Conservation (phyloP, 140 eudicot species). For the Flaveria floridana region DNA sequence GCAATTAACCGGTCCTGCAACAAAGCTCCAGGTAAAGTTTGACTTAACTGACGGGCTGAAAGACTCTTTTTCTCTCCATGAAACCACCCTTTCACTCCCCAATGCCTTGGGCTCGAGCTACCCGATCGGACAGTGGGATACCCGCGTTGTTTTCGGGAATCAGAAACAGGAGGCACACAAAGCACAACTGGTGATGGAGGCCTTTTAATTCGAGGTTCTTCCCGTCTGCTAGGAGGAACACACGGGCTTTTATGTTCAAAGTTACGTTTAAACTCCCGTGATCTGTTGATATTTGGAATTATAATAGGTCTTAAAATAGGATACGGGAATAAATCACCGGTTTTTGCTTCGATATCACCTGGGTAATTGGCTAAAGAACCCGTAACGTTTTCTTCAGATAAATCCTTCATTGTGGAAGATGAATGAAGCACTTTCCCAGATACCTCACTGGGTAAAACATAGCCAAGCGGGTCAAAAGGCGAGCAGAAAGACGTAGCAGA, state of each 20-base stretch:
- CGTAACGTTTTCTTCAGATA: slow-evolving; percentile 54
- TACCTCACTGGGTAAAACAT: slow-evolving; percentile 71
- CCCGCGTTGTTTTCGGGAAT: slow-evolving; percentile 81
- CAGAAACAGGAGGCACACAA: slow-evolving; percentile 87
- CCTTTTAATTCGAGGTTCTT: slow-evolving; percentile 74
- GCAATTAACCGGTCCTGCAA: slow-evolving; percentile 85
- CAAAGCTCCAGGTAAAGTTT: slow-evolving; percentile 72
- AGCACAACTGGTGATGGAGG: slow-evolving; percentile 98
- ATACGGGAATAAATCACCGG: slow-evolving; percentile 73
- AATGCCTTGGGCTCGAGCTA: slow-evolving; percentile 94
- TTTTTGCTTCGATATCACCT: slow-evolving; percentile 67
- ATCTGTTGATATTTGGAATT: slow-evolving; percentile 71
- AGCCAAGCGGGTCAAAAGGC: slow-evolving; percentile 83
- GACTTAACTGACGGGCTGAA: slow-evolving; percentile 67
- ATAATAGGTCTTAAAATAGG: slow-evolving; percentile 88
- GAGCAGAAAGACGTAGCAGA: slow-evolving; percentile 85
- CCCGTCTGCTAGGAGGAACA: slow-evolving; percentile 78
- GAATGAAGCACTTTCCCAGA: slow-evolving; percentile 35
- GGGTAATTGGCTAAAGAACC: slow-evolving; percentile 61
- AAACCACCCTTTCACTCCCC: slow-evolving; percentile 97
- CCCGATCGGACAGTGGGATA: slow-evolving; percentile 96
- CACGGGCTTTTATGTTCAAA: slow-evolving; percentile 85
- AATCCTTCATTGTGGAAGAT: slow-evolving; percentile 44
- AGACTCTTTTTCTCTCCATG: slow-evolving; percentile 81
- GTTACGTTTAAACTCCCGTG: slow-evolving; percentile 74